Conservation (phyloP, 352 stramenopile genomes). For the Pythium periplocum region DNA sequence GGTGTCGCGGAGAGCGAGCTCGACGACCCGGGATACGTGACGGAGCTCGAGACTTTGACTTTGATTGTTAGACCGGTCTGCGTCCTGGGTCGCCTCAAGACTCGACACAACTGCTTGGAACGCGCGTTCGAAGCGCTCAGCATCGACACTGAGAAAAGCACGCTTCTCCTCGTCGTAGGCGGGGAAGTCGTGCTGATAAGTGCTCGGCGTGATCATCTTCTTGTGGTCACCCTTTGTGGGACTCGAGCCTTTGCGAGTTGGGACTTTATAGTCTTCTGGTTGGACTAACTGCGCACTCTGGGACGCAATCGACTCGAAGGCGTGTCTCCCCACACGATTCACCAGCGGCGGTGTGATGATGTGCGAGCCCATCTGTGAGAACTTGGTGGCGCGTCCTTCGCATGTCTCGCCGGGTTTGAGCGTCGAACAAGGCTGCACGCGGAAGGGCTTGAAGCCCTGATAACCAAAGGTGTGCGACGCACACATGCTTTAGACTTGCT, state of each 20-base stretch:
- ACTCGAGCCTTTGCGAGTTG: conserved; percentile 10
- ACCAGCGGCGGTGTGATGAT: conserved; percentile 54
- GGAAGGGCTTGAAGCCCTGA: conserved; percentile 76
- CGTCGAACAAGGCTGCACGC: conserved; percentile 55
- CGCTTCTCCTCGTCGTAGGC: conserved; percentile 44
- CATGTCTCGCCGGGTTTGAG: conserved; percentile 75
- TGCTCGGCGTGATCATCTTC: conserved; percentile 28
- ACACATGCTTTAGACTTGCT: too few species aligned
- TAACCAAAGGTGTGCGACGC: conserved; percentile 41
- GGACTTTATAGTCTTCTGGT: conserved; percentile 55
- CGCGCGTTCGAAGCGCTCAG: conserved; percentile 38
- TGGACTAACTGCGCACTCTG: conserved; percentile 38
- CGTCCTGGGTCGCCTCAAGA: conserved; percentile 28
- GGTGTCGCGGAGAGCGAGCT: conserved; percentile 28
- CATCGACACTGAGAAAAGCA: conserved; percentile 22
- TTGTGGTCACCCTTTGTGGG: conserved; percentile 44
- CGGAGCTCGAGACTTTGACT: conserved; percentile 28
- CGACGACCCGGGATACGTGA: conserved; percentile 43
- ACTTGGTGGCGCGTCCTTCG: conserved; percentile 63
- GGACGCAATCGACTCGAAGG: conserved; percentile 48
- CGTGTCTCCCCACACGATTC: conserved; percentile 48
- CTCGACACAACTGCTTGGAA: conserved; percentile 30
- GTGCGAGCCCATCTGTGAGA: conserved; percentile 65
- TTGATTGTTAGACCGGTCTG: too few species aligned
- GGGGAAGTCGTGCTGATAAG: conserved; percentile 60